Evolutionary conservation across 345 rosid genomes (phyloP).

Genomic region (Sisymbrium altissimum): DNA sequence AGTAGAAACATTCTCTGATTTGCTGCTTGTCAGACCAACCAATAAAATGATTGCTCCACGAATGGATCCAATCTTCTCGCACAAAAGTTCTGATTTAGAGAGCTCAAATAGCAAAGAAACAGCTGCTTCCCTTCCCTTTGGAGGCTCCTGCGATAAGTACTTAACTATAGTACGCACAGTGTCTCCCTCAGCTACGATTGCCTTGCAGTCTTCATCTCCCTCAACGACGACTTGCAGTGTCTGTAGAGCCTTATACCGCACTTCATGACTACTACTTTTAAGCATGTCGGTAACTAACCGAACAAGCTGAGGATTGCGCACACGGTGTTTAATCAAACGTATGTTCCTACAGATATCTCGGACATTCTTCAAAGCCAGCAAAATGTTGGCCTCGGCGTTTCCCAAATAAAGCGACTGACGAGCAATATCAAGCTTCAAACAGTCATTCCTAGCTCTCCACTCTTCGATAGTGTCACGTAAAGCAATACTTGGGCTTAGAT

Average conservation of each 20-base stretch:
- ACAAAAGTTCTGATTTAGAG: constrained; percentile 74
- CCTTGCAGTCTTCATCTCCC: constrained; percentile 86
- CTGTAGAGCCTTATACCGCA: constrained; percentile 68
- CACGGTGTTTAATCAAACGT: constrained; percentile 47
- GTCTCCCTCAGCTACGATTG: constrained; percentile 82
- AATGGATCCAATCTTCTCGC: constrained; percentile 86
- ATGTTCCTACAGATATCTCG: constrained; percentile 55
- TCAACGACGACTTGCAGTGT: constrained; percentile 73
- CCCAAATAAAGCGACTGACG: constrained; percentile 55
- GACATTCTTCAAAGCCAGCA: constrained; percentile 57
- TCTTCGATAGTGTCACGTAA: constrained; percentile 84
- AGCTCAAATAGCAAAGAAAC: constrained; percentile 84
- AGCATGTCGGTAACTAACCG: constrained; percentile 75
- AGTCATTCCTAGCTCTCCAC: constrained; percentile 93
- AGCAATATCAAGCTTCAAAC: constrained; percentile 80
- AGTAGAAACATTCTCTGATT: constrained; percentile 72
- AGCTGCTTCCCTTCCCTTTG: constrained; percentile 83
- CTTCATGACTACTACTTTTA: constrained; percentile 69
- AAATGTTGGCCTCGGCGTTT: constrained; percentile 62
- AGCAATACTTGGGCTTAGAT: constrained; percentile 79
- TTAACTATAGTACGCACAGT: constrained; percentile 88
- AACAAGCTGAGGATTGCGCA: constrained; percentile 65
- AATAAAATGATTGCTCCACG: constrained; percentile 88
- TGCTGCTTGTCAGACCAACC: constrained; percentile 91
- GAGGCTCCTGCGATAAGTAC: constrained; percentile 67